A percentile compares a stretch with the other conserved stretches of the same genome.
These are phyloP conservation scores for Hemerocallis citrina DNA, from an alignment of 106 monocot genomes.

Conservation along the genomic window DNA sequence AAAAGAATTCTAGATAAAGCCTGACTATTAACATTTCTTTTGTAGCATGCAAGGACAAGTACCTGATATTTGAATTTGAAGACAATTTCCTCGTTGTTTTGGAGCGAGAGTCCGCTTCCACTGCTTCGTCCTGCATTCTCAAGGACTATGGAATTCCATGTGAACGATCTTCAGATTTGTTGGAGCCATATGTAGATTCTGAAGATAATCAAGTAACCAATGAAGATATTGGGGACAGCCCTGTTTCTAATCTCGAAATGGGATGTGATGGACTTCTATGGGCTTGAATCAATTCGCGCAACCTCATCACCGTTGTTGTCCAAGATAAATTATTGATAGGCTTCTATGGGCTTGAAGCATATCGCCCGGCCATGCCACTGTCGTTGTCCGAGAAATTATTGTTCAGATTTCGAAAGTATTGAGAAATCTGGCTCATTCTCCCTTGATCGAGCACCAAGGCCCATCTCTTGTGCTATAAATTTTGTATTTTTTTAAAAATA, in stretches of 20 bases:
- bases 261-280: constrained; percentile 90
- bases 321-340: not conserved
- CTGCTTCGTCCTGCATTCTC: constrained; percentile 57
- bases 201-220: constrained; percentile 24
- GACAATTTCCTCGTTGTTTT: constrained; percentile 87
- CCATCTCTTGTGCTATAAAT: not conserved
- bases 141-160: constrained; percentile 86
- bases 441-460: not conserved
- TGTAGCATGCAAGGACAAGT: constrained; percentile 86
- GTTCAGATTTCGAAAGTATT: not conserved
- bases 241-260: constrained; percentile 69
- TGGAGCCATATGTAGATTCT: constrained; percentile 49
- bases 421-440: not conserved
- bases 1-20: too few relatives aligned
- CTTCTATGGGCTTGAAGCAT: not conserved
- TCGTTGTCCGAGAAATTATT: too few relatives aligned
- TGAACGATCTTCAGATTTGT: constrained; percentile 67
- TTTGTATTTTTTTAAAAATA: too few relatives aligned
- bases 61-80: constrained; percentile 87
- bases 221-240: constrained; percentile 56
- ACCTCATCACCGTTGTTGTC: too few relatives aligned
- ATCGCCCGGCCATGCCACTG: not conserved
- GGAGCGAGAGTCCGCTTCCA: constrained; percentile 56
- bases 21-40: not conserved
- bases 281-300: constrained; percentile 28